A percentile compares a stretch with the other conserved stretches of the same genome.
Conservation (phyloP, 2,329 filamentous ascomycete genomes). For the Cryphonectria radicalis region DNA sequence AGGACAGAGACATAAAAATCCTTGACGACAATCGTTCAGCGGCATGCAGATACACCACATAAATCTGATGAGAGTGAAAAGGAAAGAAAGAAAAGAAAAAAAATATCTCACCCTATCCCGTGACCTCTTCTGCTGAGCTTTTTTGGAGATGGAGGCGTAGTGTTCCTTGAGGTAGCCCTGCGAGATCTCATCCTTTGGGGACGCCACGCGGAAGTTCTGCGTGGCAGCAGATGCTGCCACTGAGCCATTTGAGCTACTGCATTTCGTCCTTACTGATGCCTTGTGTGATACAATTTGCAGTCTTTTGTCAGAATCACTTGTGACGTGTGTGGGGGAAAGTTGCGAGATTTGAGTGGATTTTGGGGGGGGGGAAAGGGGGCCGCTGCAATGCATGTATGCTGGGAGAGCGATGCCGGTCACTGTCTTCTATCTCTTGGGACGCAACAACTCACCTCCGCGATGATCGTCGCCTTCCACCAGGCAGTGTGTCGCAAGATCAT, state of each 20-base stretch:
- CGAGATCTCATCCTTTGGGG: slow-evolving; percentile 36
- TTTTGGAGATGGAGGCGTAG: slow-evolving; percentile 47
- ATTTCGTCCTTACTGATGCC: slow-evolving; percentile 21
- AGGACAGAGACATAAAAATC: slow-evolving; percentile 87
- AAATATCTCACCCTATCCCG: slow-evolving; percentile 50
- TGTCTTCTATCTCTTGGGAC: neutral
- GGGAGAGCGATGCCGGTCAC: neutral
- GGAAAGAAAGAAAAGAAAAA: neutral
- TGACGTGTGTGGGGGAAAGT: neutral
- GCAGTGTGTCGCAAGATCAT: slow-evolving; percentile 48
- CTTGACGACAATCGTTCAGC: slow-evolving; percentile 45
- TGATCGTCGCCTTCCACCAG: slow-evolving; percentile 45
- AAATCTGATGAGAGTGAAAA: neutral
- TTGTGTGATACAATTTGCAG: slow-evolving; percentile 8
- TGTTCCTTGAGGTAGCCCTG: slow-evolving; percentile 36
- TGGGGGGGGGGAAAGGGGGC: neutral
- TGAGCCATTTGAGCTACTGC: slow-evolving; percentile 21
- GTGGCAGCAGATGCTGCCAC: slow-evolving; percentile 33
- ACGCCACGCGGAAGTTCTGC: slow-evolving; percentile 32
- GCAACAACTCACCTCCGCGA: slow-evolving; percentile 41
- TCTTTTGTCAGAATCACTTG: neutral
- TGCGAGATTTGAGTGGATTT: neutral
- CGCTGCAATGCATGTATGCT: neutral
- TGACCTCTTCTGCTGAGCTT: slow-evolving; percentile 52
- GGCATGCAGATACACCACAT: neutral